Conservation (phyloP, 495 filamentous ascomycete genomes). For the Talaromyces trachyspermus region DNA sequence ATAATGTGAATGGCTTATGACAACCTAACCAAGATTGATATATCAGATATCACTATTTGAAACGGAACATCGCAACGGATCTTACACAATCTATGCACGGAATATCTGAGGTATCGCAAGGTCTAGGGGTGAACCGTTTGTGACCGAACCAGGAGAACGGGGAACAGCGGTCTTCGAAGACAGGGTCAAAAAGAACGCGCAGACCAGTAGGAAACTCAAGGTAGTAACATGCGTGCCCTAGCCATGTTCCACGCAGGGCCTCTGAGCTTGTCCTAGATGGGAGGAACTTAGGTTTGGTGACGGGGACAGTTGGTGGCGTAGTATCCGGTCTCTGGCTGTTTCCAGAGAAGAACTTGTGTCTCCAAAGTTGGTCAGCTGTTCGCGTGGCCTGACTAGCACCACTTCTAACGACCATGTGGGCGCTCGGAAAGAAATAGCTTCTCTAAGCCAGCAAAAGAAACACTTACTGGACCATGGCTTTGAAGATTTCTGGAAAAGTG, state of each 20-base stretch:
- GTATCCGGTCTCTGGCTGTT: constrained; percentile 43
- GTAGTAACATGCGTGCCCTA: constrained; percentile 78
- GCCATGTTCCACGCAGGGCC: constrained; percentile 71
- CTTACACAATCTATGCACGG: constrained; percentile 53
- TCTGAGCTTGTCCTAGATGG: constrained; percentile 32
- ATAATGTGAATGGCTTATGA: constrained; percentile 78
- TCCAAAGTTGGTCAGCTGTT: background rate
- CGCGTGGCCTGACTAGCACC: background rate
- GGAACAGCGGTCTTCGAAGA: constrained; percentile 70
- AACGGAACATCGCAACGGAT: background rate
- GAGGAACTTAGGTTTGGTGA: constrained; percentile 56
- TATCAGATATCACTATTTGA: background rate
- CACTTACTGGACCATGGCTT: constrained; percentile 8
- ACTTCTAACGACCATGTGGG: background rate
- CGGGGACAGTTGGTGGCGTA: constrained; percentile 49
- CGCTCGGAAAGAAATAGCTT: background rate
- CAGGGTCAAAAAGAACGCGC: constrained; percentile 78
- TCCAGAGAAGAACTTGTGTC: constrained; percentile 32
- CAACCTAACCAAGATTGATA: constrained; percentile 21
- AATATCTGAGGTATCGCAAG: constrained; percentile 64
- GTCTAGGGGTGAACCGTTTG: constrained; percentile 60
- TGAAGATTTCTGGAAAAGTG: constrained; percentile 8
- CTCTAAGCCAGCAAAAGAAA: background rate
- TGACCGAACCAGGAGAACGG: constrained; percentile 59
- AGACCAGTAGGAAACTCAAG: constrained; percentile 74